These are phyloP conservation scores for Nemania sp. DNA, from an alignment of 2,329 filamentous ascomycete species.

Conservation along the genomic window DNA sequence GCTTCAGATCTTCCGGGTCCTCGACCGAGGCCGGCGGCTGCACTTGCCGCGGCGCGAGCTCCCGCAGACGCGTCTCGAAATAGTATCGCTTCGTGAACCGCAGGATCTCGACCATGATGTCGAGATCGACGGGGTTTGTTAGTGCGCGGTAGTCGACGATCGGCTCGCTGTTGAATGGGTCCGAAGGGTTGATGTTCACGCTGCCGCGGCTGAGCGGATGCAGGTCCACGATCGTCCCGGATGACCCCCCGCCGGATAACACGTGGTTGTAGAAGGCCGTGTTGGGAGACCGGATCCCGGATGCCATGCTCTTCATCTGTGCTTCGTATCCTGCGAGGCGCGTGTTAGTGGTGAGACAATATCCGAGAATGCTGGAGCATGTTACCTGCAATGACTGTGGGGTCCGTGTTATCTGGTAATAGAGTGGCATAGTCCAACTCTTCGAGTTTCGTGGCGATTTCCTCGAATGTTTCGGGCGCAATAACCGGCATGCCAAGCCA, in stretches of 20 bases:
- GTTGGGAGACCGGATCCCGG: constrained; percentile 40
- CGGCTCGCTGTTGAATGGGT: constrained; percentile 42
- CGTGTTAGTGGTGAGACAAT: not conserved
- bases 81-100: constrained; percentile 43
- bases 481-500: constrained; percentile 44
- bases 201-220: constrained; percentile 44
- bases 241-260: constrained; percentile 32
- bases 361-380: not conserved
- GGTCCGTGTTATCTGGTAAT: constrained; percentile 38
- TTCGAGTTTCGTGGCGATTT: constrained; percentile 40
- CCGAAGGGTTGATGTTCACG: constrained; percentile 44
- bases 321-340: constrained; percentile 38
- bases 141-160: constrained; percentile 46
- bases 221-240: constrained; percentile 34
- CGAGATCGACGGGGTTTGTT: constrained; percentile 44
- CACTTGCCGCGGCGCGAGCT: constrained; percentile 40
- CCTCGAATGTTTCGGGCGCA: constrained; percentile 37
- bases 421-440: constrained; percentile 39
- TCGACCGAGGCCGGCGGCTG: constrained; percentile 37
- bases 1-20: constrained; percentile 40
- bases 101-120: constrained; percentile 44
- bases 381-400: constrained; percentile 40
- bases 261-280: constrained; percentile 45
- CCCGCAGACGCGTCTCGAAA: constrained; percentile 43
- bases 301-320: constrained; percentile 44